Percentiles rank a stretch among this genome's conserved stretches.
phyloP scores from a whole-genome alignment of 306 rosid species.

The Prunus mongolica region DNA sequence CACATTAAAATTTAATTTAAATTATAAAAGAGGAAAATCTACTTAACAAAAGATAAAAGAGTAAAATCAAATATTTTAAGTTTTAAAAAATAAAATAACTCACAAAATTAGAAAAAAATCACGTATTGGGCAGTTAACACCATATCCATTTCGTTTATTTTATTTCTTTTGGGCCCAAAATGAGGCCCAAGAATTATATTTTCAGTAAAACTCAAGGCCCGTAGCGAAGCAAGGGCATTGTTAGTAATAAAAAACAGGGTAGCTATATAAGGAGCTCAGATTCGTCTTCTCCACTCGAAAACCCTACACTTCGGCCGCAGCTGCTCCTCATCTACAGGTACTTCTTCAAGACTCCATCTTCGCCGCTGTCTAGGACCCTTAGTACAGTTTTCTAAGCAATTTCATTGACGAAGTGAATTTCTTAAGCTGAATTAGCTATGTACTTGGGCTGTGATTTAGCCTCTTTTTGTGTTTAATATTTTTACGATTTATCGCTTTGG shows the following conservation, averaged over 20 bases:
- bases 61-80: no score
- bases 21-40: no score
- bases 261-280: constrained; percentile 4
- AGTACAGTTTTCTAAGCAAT: neutral
- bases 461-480: neutral
- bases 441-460: neutral
- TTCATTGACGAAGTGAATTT: no score
- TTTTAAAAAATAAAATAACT: no score
- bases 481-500: neutral
- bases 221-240: neutral
- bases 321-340: neutral
- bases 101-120: no score
- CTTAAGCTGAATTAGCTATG: neutral
- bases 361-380: neutral
- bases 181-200: neutral
- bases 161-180: neutral
- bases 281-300: constrained; percentile 10
- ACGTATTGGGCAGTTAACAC: no score
- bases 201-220: neutral
- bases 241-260: neutral
- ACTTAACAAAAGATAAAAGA: no score
- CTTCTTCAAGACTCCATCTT: neutral
- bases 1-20: no score
- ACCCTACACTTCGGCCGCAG: constrained; percentile 44
- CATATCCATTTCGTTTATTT: no score